Evolutionary conservation across 352 stramenopile species (phyloP).

Genomic region (Phytopythium boreale): DNA sequence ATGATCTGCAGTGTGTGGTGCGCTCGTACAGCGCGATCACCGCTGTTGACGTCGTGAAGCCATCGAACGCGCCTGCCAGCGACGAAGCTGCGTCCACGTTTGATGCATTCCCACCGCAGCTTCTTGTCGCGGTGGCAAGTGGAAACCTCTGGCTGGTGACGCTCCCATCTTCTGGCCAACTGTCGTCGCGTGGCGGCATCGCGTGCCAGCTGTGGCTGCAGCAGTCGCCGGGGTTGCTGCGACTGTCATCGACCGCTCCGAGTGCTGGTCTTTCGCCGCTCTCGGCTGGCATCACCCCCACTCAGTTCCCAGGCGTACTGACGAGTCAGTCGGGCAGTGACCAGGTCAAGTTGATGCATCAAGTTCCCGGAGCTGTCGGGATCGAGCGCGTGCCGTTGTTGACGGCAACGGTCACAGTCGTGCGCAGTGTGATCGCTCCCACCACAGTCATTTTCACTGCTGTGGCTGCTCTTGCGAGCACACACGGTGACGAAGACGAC

Average conservation of each 20-base stretch:
- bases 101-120: background rate
- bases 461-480: background rate
- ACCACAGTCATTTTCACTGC: slow-evolving; percentile 20
- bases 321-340: background rate
- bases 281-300: slow-evolving; percentile 3
- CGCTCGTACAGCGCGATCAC: slow-evolving; percentile 1
- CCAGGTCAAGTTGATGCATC: slow-evolving; percentile 16
- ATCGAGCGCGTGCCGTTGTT: slow-evolving; percentile 16
- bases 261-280: background rate
- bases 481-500: slow-evolving; percentile 3
- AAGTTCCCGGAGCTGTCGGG: slow-evolving; percentile 38
- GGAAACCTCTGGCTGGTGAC: slow-evolving; percentile 51
- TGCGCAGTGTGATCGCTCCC: slow-evolving; percentile 49
- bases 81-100: background rate
- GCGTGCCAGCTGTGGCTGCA: slow-evolving; percentile 7
- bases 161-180: slow-evolving; percentile 10
- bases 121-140: slow-evolving; percentile 35
- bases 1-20: background rate
- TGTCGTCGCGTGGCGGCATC: background rate
- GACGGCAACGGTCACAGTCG: slow-evolving; percentile 22
- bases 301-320: background rate
- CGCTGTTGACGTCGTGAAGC: background rate
- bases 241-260: background rate
- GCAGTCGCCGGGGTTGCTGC: too few relatives aligned
- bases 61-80: background rate